Evolutionary conservation across 106 monocot species (phyloP).

Genomic region (Allium cepa): DNA sequence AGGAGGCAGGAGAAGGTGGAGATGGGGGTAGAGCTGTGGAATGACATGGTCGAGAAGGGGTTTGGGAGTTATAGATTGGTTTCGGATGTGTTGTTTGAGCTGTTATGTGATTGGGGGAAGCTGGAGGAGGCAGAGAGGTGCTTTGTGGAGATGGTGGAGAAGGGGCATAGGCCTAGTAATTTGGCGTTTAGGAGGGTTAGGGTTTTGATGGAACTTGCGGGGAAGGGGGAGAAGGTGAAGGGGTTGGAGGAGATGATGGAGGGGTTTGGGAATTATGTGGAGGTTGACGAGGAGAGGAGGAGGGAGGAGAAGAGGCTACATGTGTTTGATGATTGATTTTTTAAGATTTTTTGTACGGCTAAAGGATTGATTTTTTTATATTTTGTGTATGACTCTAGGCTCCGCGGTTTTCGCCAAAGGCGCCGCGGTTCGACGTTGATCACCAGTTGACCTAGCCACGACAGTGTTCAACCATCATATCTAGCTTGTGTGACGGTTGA

Average conservation of each 20-base stretch:
- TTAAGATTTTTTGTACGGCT: no score
- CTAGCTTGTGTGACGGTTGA: no score
- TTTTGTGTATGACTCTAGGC: no score
- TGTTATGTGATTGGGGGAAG: slow-evolving; percentile 74
- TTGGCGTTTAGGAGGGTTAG: slow-evolving; percentile 65
- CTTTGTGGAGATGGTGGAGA: slow-evolving; percentile 75
- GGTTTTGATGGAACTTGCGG: slow-evolving; percentile 72
- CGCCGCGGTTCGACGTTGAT: no score
- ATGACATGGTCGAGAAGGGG: slow-evolving; percentile 75
- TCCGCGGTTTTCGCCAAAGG: no score
- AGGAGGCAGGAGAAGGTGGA: slow-evolving; percentile 43
- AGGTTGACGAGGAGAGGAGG: background rate
- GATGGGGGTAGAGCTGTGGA: slow-evolving; percentile 72
- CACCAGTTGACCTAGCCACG: no score
- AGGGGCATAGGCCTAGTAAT: slow-evolving; percentile 80
- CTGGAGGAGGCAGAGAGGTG: slow-evolving; percentile 75
- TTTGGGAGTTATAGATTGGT: slow-evolving; percentile 69
- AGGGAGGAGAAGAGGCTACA: background rate
- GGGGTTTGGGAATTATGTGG: slow-evolving; percentile 21
- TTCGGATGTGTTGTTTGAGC: slow-evolving; percentile 78
- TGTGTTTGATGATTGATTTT: no score
- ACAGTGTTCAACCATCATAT: no score
- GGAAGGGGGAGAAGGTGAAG: slow-evolving; percentile 41
- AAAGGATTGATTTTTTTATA: no score
- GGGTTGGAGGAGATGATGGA: slow-evolving; percentile 46